Evolutionary conservation across 257 asterid species (phyloP).

Genomic region (Lithospermum erythrorhizon): DNA sequence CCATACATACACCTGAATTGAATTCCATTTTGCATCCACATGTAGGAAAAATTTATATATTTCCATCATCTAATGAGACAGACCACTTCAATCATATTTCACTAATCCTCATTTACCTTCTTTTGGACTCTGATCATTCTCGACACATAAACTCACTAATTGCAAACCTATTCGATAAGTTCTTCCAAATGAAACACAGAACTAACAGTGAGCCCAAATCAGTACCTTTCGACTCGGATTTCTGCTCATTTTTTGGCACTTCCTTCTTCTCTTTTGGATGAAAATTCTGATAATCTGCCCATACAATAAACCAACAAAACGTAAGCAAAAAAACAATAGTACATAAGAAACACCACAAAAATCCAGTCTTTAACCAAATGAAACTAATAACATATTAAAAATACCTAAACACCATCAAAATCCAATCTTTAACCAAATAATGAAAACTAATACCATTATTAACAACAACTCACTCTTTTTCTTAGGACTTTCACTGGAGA

Average conservation of each 20-base stretch:
- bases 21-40: not conserved
- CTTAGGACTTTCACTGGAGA: constrained; percentile 57
- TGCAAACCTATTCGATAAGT: not conserved
- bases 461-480: constrained; percentile 41
- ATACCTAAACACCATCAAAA: too few species aligned
- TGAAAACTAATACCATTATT: too few species aligned
- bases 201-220: not conserved
- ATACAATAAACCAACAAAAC: not conserved
- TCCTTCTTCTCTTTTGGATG: constrained; percentile 49
- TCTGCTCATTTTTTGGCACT: constrained; percentile 43
- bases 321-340: too few species aligned
- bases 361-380: not conserved
- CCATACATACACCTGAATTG: not conserved
- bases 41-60: too few species aligned
- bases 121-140: too few species aligned
- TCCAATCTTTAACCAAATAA: not conserved
- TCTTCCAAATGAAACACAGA: not conserved
- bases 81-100: too few species aligned
- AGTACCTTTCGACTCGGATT: constrained; percentile 51
- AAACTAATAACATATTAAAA: too few species aligned
- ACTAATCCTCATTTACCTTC: not conserved
- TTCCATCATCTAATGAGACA: too few species aligned
- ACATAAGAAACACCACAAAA: not conserved
- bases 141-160: not conserved
- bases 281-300: constrained; percentile 52